A percentile compares a stretch with the other conserved stretches of the same genome.
Evolutionary conservation across 2,329 filamentous ascomycete species (phyloP).

Genomic region (Simplicillium aogashimaense): DNA sequence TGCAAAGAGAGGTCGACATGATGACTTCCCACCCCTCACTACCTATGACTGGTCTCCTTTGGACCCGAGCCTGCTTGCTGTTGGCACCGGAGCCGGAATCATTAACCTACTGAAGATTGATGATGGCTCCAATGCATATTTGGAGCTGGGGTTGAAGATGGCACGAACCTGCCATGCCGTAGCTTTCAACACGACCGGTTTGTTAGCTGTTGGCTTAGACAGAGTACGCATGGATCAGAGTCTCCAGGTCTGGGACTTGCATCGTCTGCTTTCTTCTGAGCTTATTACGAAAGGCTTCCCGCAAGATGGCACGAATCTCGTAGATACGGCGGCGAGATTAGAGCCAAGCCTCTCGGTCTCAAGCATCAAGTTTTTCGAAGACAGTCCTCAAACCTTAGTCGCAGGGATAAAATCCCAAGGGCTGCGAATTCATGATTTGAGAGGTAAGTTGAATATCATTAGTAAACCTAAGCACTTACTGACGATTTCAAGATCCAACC

Average conservation of each 20-base stretch:
- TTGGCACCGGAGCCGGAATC: conserved; percentile 66
- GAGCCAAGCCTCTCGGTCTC: conserved; percentile 67
- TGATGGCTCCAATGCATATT: conserved; percentile 54
- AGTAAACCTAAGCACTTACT: not conserved
- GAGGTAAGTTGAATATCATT: conserved; percentile 40
- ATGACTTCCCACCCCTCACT: conserved; percentile 53
- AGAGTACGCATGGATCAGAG: conserved; percentile 74
- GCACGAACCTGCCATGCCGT: conserved; percentile 73
- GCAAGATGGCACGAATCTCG: conserved; percentile 33
- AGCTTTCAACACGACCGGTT: conserved; percentile 62
- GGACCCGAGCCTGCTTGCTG: conserved; percentile 56
- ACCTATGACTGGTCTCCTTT: conserved; percentile 59
- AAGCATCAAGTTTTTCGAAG: conserved; percentile 73
- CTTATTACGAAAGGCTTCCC: conserved; percentile 39
- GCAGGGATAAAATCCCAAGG: conserved; percentile 68
- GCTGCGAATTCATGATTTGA: conserved; percentile 66
- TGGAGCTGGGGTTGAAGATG: conserved; percentile 63
- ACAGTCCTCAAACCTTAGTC: conserved; percentile 65
- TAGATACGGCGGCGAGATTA: conserved; percentile 47
- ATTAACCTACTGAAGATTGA: conserved; percentile 67
- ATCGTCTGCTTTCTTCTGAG: conserved; percentile 43
- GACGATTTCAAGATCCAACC: conserved; percentile 30
- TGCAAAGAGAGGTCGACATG: conserved; percentile 45
- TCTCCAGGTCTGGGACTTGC: conserved; percentile 75
- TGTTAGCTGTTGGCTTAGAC: conserved; percentile 71